Evolutionary conservation across 108 stramenopile species (phyloP).

Genomic region (Aurantiochytrium sp.): DNA sequence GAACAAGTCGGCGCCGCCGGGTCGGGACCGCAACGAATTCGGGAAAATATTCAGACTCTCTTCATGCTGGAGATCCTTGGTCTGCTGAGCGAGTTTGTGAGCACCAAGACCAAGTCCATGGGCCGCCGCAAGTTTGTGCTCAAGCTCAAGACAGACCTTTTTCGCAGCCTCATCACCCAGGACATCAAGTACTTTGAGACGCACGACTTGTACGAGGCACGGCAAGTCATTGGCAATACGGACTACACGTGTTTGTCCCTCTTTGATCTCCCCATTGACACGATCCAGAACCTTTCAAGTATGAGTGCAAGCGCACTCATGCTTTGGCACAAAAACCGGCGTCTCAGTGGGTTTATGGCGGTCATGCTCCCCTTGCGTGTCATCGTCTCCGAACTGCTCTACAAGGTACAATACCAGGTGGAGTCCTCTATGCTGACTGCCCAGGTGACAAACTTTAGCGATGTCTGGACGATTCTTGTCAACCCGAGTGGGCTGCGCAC

Average conservation of each 20-base stretch:
- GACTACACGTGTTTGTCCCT: neutral
- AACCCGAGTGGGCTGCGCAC: neutral
- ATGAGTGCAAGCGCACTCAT: neutral
- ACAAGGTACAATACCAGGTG: neutral
- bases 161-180: neutral
- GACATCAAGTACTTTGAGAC: neutral
- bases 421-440: neutral
- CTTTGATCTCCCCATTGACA: neutral
- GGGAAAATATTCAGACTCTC: neutral
- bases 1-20: neutral
- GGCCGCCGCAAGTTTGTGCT: neutral
- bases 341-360: neutral
- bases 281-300: neutral
- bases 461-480: neutral
- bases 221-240: neutral
- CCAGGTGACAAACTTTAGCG: neutral
- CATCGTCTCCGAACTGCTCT: neutral
- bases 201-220: neutral
- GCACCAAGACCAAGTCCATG: conserved; percentile 2
- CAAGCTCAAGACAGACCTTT: neutral
- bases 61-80: neutral
- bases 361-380: conserved; percentile 8
- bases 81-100: neutral
- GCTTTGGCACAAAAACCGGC: neutral
- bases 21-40: neutral